phyloP scores from a whole-genome alignment of 1,284 basidiomycete genomes.

The Leccinum pallidistipes region DNA sequence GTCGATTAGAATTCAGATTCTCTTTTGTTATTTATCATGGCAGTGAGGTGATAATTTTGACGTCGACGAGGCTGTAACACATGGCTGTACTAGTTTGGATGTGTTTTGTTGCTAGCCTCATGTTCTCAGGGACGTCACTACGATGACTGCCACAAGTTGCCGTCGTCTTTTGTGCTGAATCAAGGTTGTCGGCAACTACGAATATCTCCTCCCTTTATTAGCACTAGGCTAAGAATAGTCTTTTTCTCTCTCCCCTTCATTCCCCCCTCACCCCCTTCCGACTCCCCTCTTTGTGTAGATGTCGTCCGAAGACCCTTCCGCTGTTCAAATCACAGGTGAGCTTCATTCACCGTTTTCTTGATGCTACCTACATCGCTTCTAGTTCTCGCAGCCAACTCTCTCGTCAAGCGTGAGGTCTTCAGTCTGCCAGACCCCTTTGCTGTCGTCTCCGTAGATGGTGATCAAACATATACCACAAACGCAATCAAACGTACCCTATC shows the following conservation, averaged over 20 bases:
- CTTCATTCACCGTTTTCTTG: neutral
- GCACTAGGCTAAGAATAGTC: conserved; percentile 2
- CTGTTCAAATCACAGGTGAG: conserved; percentile 30
- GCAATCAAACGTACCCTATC: conserved; percentile 84
- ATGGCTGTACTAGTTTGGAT: neutral
- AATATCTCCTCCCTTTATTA: conserved; percentile 1
- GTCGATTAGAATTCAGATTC: too few species aligned
- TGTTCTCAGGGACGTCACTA: conserved; percentile 9
- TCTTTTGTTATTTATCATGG: too few species aligned
- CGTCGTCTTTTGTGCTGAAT: neutral
- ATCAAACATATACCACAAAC: conserved; percentile 91
- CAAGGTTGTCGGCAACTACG: neutral
- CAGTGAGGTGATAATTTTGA: too few species aligned
- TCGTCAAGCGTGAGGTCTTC: conserved; percentile 90
- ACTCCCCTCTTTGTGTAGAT: conserved; percentile 11
- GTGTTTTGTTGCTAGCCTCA: conserved; percentile 7
- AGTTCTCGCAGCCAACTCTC: conserved; percentile 89
- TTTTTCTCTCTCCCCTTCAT: neutral
- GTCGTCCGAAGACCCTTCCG: conserved; percentile 19
- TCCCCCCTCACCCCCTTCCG: neutral
- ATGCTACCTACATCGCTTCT: neutral
- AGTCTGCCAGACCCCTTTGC: conserved; percentile 95
- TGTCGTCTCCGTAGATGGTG: conserved; percentile 93
- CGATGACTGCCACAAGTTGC: conserved; percentile 17
- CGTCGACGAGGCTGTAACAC: neutral